phyloP scores from a whole-genome alignment of 768 basidiomycete species.

The Serendipita sp. region DNA sequence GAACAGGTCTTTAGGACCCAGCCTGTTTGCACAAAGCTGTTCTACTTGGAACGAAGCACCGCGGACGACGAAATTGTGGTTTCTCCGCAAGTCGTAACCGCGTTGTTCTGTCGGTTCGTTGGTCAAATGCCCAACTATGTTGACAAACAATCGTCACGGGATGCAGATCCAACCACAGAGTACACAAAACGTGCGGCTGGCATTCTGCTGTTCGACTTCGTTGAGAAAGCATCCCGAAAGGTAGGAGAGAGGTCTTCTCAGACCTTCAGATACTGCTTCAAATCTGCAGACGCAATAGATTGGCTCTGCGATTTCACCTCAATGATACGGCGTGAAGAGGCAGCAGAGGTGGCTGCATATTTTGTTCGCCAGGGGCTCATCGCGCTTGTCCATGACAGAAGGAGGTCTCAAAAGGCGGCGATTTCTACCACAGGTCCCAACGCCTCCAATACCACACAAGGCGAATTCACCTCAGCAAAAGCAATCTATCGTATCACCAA shows the following conservation, averaged over 20 bases:
- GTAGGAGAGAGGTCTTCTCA: slow-evolving; percentile 35
- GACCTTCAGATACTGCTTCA: slow-evolving; percentile 55
- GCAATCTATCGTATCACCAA: slow-evolving; percentile 91
- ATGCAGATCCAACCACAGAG: slow-evolving; percentile 45
- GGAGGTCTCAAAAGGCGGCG: slow-evolving; percentile 80
- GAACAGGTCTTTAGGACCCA: slow-evolving; percentile 78
- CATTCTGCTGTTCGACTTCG: slow-evolving; percentile 51
- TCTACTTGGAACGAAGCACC: slow-evolving; percentile 87
- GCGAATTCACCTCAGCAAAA: slow-evolving; percentile 93
- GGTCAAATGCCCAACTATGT: slow-evolving; percentile 72
- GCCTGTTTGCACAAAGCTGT: slow-evolving; percentile 92
- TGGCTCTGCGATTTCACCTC: slow-evolving; percentile 98
- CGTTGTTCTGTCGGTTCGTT: slow-evolving; percentile 89
- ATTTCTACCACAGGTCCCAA: slow-evolving; percentile 40
- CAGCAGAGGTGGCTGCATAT: slow-evolving; percentile 94
- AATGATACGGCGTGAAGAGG: slow-evolving; percentile 88
- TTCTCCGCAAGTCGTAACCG: slow-evolving; percentile 82
- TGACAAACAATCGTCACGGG: slow-evolving; percentile 25
- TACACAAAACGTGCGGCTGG: slow-evolving; percentile 72
- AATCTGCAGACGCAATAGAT: slow-evolving; percentile 75
- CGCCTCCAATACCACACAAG: slow-evolving; percentile 53
- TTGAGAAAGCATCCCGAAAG: slow-evolving; percentile 46
- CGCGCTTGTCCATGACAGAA: slow-evolving; percentile 73
- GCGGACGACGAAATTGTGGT: slow-evolving; percentile 96
- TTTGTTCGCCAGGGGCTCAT: slow-evolving; percentile 93